A percentile compares a stretch with the other conserved stretches of the same genome.
These are phyloP conservation scores for Phlebiopsis flavidoalba DNA, from an alignment of 768 basidiomycete genomes.

Conservation along the genomic window DNA sequence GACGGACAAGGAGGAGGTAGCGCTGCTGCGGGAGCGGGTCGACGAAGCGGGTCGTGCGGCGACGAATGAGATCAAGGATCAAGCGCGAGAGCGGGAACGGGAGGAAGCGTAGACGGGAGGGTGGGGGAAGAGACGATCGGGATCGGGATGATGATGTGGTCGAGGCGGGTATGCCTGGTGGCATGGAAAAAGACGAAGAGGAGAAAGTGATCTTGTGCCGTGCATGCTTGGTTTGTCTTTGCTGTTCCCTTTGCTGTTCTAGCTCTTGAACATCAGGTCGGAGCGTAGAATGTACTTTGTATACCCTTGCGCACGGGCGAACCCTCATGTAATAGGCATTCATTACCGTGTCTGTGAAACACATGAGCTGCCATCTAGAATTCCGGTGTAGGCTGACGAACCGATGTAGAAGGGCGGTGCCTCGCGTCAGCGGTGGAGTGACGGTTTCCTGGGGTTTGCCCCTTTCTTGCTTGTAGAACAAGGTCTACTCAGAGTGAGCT, in stretches of 20 bases:
- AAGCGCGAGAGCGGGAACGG: constrained; percentile 45
- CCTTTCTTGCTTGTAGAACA: constrained; percentile 60
- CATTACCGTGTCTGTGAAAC: constrained; percentile 54
- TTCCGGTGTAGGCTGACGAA: constrained; percentile 19
- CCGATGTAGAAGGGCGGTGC: constrained; percentile 65
- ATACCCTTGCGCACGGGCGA: constrained; percentile 52
- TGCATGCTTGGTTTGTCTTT: background rate
- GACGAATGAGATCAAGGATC: constrained; percentile 77
- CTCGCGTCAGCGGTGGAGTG: constrained; percentile 49
- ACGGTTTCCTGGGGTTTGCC: constrained; percentile 46
- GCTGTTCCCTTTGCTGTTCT: constrained; percentile 5
- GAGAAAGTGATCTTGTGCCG: constrained; percentile 14
- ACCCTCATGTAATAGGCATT: constrained; percentile 72
- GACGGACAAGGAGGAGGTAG: constrained; percentile 84
- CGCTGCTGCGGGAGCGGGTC: constrained; percentile 82
- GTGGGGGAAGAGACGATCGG: constrained; percentile 62
- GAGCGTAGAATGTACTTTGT: constrained; percentile 72
- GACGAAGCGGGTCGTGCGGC: constrained; percentile 79
- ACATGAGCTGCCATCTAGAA: background rate
- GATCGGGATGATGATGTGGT: constrained; percentile 92
- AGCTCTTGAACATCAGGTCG: constrained; percentile 62
- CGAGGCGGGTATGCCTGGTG: constrained; percentile 89
- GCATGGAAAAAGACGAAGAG: constrained; percentile 58
- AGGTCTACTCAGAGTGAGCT: constrained; percentile 38
- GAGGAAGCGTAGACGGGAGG: constrained; percentile 44